Base-by-base conservation (phyloP, 768 basidiomycete genomes). In the Calvatia gigantea region DNA sequence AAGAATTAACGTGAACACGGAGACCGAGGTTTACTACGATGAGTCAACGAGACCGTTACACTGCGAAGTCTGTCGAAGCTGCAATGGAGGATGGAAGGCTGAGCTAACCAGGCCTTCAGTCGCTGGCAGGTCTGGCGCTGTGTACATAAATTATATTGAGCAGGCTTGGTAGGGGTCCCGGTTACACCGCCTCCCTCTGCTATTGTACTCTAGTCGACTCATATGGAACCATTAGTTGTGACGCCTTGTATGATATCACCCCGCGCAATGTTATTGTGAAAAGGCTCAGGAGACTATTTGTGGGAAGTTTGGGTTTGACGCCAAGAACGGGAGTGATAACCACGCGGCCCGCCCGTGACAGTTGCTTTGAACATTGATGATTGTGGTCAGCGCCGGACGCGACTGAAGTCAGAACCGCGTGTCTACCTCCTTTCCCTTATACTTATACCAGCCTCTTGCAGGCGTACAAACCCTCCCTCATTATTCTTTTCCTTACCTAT, bases 351-450 rank as follows among this genome's bases (percentile, higher is more conserved):
- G n/a, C 39, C 54, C 54, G 45, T 51, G 47, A 32, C n/a, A 53
- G 45, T 54, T 38, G 25, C 23, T 54, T 45, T 35, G 39, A 59
- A 59, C 58, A 55, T 54, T 64, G 68, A 67, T 65, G 63, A 65
- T 65, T 67, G 61, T 68, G 61, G 73, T 74, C 73, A 67, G 73
- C 74, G 73, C 74, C 62, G 74, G 74, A 76, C 73, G 74, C 75
- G 74, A 75, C 75, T 73, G 61, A 65, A 64, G 49, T 56, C 41
- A 61, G n/a, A 64, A 65, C 64, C 62, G 63, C 61, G 65, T 64
- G 60, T 54, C 29, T 56, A 31, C 37, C 41, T 41, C 29, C 53
- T 60, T 45, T 33, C 57, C 35, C 57, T 54, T 44, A 19, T 42
- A n/a, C n/a, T n/a, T n/a, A 56, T 41, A 49, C 31, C 37, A 32